These are phyloP conservation scores for Penicillium sp. DNA, from an alignment of 2,329 filamentous ascomycete species.

Conservation along the genomic window DNA sequence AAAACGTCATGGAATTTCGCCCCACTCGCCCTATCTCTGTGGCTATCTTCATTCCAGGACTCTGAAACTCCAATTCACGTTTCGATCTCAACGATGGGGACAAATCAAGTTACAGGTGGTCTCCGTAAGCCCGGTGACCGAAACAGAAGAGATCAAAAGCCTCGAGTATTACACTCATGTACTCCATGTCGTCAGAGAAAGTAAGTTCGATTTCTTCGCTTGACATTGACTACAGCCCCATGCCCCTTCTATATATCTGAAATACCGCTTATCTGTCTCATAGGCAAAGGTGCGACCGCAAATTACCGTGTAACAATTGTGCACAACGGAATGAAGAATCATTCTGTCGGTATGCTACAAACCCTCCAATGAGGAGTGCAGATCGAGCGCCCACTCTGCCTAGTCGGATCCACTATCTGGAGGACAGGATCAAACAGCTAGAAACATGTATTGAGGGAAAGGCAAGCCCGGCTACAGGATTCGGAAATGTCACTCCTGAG, in stretches of 20 bases:
- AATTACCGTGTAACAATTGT: constrained; percentile 25
- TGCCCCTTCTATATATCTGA: neutral
- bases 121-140: neutral
- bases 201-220: neutral
- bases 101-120: neutral
- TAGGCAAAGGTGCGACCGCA: constrained; percentile 28
- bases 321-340: constrained; percentile 13
- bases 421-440: neutral
- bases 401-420: constrained; percentile 15
- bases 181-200: neutral
- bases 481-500: neutral
- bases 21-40: too few species aligned
- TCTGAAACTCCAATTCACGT: too few species aligned
- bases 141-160: neutral
- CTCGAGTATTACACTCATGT: neutral
- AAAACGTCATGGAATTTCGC: neutral
- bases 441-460: neutral
- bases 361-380: constrained; percentile 1
- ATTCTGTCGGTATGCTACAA: constrained; percentile 16
- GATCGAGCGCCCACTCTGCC: constrained; percentile 18
- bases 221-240: too few species aligned
- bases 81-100: neutral
- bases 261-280: neutral
- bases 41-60: neutral
- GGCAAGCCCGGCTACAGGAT: neutral